phyloP scores from a whole-genome alignment of 257 asterid species.

The Przewalskia tangutica region DNA sequence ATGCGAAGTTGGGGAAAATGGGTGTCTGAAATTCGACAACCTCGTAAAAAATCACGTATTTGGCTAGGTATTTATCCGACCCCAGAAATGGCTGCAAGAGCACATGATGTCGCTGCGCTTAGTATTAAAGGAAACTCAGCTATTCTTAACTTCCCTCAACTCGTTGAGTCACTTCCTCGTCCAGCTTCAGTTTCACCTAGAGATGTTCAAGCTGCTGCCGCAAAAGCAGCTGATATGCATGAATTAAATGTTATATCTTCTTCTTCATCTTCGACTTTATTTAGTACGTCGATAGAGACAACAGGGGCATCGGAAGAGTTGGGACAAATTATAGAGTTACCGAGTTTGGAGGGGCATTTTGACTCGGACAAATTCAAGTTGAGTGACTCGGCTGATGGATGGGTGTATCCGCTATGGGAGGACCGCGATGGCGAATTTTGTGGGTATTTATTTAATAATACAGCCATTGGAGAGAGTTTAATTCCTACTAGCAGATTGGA shows the following conservation, averaged over 20 bases:
- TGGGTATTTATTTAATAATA: conserved; percentile 30
- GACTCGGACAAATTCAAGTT: conserved; percentile 34
- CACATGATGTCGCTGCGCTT: conserved; percentile 6
- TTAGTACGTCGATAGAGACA: background rate
- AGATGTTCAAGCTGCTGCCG: conserved; percentile 7
- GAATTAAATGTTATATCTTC: background rate
- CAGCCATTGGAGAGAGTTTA: conserved; percentile 21
- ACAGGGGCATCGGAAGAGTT: conserved; percentile 26
- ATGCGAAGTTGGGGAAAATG: conserved; percentile 6
- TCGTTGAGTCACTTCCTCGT: background rate
- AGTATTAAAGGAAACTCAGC: conserved; percentile 1
- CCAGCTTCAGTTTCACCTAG: conserved; percentile 1
- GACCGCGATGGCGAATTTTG: conserved; percentile 31
- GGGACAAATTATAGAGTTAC: conserved; percentile 72
- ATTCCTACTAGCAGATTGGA: conserved; percentile 11
- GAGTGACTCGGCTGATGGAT: conserved; percentile 45
- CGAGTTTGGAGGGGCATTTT: conserved; percentile 51
- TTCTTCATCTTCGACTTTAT: background rate
- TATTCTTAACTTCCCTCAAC: conserved; percentile 3
- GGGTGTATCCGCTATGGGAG: conserved; percentile 51
- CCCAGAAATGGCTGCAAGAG: conserved; percentile 8
- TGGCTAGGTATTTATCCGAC: conserved; percentile 2
- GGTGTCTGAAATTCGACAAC: conserved; percentile 6
- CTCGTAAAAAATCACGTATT: conserved; percentile 2
- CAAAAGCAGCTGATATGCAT: conserved; percentile 3